Percentiles rank a stretch among this genome's conserved stretches.
phyloP scores from a whole-genome alignment of 805 yeast species.

The Zygotorulaspora sp. region DNA sequence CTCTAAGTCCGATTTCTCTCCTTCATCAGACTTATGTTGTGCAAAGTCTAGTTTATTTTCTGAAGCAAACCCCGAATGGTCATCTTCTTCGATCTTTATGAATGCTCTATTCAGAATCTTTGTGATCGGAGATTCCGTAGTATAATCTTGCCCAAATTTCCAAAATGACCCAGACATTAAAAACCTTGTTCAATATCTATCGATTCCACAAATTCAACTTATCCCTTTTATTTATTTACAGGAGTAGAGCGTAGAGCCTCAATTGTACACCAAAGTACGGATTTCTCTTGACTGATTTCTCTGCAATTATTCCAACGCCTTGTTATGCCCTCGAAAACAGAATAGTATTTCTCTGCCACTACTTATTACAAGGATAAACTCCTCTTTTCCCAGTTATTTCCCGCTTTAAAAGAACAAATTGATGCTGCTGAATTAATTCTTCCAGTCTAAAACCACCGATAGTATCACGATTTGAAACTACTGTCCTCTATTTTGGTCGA shows the following conservation, averaged over 20 bases:
- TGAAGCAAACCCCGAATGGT: slow-evolving; percentile 4
- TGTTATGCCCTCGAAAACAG: not conserved
- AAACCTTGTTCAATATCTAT: not conserved
- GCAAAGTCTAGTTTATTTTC: slow-evolving; percentile 23
- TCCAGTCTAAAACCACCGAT: too few relatives aligned
- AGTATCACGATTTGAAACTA: not conserved
- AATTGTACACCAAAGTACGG: too few relatives aligned
- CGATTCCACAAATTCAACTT: not conserved
- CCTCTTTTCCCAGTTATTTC: not conserved
- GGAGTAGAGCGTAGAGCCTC: too few relatives aligned
- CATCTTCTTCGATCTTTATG: slow-evolving; percentile 21
- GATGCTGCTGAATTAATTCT: too few relatives aligned
- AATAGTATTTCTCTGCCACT: not conserved
- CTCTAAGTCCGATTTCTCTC: not conserved
- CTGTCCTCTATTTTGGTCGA: slow-evolving; percentile 1
- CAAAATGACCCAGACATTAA: slow-evolving; percentile 48
- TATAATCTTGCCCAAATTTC: slow-evolving; percentile 57
- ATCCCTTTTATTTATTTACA: not conserved
- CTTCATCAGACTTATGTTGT: slow-evolving; percentile 17
- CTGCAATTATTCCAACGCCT: too few relatives aligned
- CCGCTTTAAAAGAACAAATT: not conserved
- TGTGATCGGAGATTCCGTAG: slow-evolving; percentile 52
- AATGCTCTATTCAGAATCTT: slow-evolving; percentile 40
- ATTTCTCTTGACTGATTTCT: too few relatives aligned
- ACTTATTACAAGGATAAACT: too few relatives aligned